phyloP scores from a whole-genome alignment of 2,329 filamentous ascomycete genomes.

The Tolypocladium endophyticum region DNA sequence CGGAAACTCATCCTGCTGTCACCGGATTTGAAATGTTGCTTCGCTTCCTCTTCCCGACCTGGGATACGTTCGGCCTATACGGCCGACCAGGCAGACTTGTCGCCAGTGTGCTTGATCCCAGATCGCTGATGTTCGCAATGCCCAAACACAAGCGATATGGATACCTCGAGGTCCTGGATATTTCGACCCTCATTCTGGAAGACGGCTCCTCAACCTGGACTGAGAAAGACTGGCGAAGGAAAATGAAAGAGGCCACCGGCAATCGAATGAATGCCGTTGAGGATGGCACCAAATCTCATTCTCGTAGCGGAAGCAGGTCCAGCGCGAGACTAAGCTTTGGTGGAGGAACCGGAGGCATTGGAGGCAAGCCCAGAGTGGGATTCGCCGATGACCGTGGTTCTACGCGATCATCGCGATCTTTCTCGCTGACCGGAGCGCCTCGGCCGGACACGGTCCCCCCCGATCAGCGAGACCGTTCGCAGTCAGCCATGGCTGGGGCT shows the following conservation, averaged over 20 bases:
- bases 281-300: conserved; percentile 32
- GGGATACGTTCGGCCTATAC: conserved; percentile 86
- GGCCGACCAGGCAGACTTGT: conserved; percentile 79
- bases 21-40: conserved; percentile 94
- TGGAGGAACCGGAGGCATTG: conserved; percentile 9
- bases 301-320: conserved; percentile 47
- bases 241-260: conserved; percentile 79
- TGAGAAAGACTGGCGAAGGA: conserved; percentile 81
- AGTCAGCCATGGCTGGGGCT: conserved; percentile 20
- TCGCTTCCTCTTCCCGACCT: conserved; percentile 84
- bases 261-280: conserved; percentile 61
- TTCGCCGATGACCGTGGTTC: conserved; percentile 46
- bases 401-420: conserved; percentile 41
- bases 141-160: conserved; percentile 80
- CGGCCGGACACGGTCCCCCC: conserved; percentile 43
- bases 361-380: conserved; percentile 36
- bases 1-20: conserved; percentile 83
- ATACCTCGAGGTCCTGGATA: conserved; percentile 82
- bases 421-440: conserved; percentile 31
- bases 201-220: conserved; percentile 68
- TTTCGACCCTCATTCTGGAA: conserved; percentile 67
- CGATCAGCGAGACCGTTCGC: conserved; percentile 24
- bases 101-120: conserved; percentile 74
- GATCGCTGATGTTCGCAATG: conserved; percentile 97
- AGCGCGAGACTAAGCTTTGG: conserved; percentile 45